Evolutionary conservation across 169 alveolate species (phyloP).

Genomic region (Cryptosporidium ubiquitum): DNA sequence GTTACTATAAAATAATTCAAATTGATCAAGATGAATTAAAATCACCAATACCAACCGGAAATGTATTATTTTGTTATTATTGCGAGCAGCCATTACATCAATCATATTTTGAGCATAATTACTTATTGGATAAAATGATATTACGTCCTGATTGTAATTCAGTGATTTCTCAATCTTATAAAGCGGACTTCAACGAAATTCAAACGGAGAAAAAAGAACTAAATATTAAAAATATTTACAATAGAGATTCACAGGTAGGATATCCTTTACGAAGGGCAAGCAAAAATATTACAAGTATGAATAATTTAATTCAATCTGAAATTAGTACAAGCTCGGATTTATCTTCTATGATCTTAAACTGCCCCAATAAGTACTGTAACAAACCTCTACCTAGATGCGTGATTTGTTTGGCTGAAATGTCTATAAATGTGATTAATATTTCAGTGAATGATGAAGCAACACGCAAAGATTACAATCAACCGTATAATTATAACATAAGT

Average conservation of each 20-base stretch:
- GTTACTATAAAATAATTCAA: not conserved
- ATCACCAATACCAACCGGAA: conserved; percentile 35
- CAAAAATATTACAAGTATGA: not conserved
- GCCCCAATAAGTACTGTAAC: conserved; percentile 60
- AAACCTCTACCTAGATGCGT: conserved; percentile 65
- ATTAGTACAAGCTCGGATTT: not conserved
- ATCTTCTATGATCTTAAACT: conserved; percentile 16
- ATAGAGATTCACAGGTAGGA: not conserved
- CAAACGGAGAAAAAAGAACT: conserved; percentile 2
- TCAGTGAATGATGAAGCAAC: not conserved
- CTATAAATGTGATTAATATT: conserved; percentile 1
- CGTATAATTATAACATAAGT: not conserved
- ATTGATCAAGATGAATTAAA: not conserved
- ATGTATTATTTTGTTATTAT: conserved; percentile 48
- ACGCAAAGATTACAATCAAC: not conserved
- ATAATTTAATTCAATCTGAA: not conserved
- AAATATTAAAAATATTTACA: not conserved
- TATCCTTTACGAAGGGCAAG: not conserved
- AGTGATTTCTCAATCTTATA: conserved; percentile 2
- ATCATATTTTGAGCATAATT: conserved; percentile 6
- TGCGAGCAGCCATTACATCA: conserved; percentile 42
- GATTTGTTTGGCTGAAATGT: conserved; percentile 50
- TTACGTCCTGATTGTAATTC: not conserved
- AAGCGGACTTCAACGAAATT: not conserved
- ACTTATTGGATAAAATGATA: not conserved